Percentiles rank a stretch among this genome's conserved stretches.
phyloP scores from a whole-genome alignment of 805 yeast species.

The Metschnikowia baotianmanensis region DNA sequence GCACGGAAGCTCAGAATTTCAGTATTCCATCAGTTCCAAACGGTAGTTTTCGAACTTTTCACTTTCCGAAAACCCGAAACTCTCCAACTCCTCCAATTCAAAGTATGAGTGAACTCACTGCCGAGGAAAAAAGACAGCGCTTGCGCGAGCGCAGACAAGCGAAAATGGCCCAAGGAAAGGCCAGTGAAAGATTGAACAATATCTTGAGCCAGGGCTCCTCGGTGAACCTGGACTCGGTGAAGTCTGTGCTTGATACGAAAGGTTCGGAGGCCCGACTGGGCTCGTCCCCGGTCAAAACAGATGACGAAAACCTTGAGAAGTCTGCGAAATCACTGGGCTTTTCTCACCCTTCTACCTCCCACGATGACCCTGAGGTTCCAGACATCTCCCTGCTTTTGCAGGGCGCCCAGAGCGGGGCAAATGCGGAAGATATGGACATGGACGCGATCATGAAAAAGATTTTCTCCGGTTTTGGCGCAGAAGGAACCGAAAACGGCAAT shows the following conservation, averaged over 20 bases:
- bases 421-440: conserved; percentile 24
- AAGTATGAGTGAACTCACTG: conserved; percentile 43
- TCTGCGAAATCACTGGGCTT: not conserved
- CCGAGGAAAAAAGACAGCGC: conserved; percentile 56
- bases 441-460: conserved; percentile 35
- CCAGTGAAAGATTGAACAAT: conserved; percentile 51
- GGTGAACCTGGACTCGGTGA: conserved; percentile 29
- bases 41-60: not conserved
- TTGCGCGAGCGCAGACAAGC: conserved; percentile 66
- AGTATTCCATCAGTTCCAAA: too few relatives aligned
- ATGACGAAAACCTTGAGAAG: not conserved
- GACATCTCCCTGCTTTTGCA: conserved; percentile 29
- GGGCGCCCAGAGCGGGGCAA: conserved; percentile 4
- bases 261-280: not conserved
- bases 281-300: not conserved
- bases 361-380: conserved; percentile 41
- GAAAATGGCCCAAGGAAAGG: conserved; percentile 56
- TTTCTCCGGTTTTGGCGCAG: conserved; percentile 22
- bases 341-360: conserved; percentile 10
- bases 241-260: conserved; percentile 27
- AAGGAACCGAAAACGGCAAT: conserved; percentile 5
- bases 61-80: not conserved
- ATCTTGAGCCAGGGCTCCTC: conserved; percentile 41
- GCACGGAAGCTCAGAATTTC: too few relatives aligned
- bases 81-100: not conserved